These are phyloP conservation scores for Tephrocybe sp. DNA, from an alignment of 768 basidiomycete genomes.

Conservation along the genomic window DNA sequence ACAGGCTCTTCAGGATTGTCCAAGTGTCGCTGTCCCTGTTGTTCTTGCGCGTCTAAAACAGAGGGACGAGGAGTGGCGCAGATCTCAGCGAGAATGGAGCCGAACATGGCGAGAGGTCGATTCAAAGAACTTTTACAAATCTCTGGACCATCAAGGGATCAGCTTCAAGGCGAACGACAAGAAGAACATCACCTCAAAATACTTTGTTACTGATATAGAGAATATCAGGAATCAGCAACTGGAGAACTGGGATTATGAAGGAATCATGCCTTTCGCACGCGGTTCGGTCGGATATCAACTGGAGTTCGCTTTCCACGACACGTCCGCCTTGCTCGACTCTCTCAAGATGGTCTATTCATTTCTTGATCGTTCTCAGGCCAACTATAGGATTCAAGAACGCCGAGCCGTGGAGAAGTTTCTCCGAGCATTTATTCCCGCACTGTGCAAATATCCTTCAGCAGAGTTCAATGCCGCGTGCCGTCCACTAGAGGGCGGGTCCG, in stretches of 20 bases:
- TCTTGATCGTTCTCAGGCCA: constrained; percentile 81
- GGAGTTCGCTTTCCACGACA: constrained; percentile 76
- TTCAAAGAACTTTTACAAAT: constrained; percentile 97
- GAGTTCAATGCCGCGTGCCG: constrained; percentile 68
- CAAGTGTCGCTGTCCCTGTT: constrained; percentile 87
- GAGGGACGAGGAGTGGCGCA: constrained; percentile 97
- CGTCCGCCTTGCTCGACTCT: constrained; percentile 80
- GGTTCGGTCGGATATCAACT: constrained; percentile 69
- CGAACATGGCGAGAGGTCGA: constrained; percentile 97
- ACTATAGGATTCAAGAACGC: constrained; percentile 76
- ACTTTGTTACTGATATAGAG: constrained; percentile 83
- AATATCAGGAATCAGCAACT: constrained; percentile 60
- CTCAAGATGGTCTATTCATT: constrained; percentile 90
- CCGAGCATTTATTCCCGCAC: constrained; percentile 76
- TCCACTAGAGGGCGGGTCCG: constrained; percentile 50
- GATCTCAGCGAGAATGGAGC: constrained; percentile 93
- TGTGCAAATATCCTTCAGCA: constrained; percentile 69
- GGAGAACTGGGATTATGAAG: constrained; percentile 33
- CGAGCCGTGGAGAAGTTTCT: constrained; percentile 85
- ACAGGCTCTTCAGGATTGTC: constrained; percentile 88
- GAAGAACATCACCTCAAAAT: constrained; percentile 82
- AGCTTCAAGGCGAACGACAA: constrained; percentile 96
- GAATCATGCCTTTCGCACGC: constrained; percentile 37
- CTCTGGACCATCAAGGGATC: constrained; percentile 94
- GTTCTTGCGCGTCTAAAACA: constrained; percentile 86